phyloP scores from a whole-genome alignment of 306 rosid species.

The Acacia melanoxylon region DNA sequence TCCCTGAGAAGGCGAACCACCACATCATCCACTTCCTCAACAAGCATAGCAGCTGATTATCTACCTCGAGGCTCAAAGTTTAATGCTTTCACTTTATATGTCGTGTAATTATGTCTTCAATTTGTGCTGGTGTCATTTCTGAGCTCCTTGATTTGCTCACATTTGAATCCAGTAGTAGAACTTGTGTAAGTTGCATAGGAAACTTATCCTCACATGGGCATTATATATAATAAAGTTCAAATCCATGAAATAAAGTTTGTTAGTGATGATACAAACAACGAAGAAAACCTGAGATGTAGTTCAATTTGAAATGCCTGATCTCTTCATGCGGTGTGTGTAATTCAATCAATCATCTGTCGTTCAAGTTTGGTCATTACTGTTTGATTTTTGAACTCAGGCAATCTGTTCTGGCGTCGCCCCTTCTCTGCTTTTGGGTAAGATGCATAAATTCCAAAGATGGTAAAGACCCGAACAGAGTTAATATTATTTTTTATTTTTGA shows the following conservation, averaged over 20 bases:
- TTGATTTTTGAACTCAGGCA: not conserved
- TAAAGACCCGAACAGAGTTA: not conserved
- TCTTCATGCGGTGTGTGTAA: not conserved
- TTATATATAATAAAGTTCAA: not conserved
- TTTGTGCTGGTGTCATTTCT: not conserved
- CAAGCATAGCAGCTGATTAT: constrained; percentile 41
- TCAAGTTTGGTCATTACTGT: not conserved
- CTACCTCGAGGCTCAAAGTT: not conserved
- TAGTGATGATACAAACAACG: not conserved
- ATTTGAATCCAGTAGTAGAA: not conserved
- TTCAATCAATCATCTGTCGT: not conserved
- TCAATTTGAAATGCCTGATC: not conserved
- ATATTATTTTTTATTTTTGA: too few species aligned
- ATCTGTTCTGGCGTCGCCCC: not conserved
- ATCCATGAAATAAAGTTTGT: not conserved
- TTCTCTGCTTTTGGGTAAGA: not conserved
- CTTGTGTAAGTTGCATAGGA: not conserved
- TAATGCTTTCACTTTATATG: not conserved
- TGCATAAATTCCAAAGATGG: not conserved
- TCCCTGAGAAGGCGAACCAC: constrained; percentile 53
- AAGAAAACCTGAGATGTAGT: not conserved
- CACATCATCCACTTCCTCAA: constrained; percentile 50
- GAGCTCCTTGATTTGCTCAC: not conserved
- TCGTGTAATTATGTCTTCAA: not conserved
- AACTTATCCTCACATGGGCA: not conserved